Conservation (phyloP, 2,329 filamentous ascomycete species). For the Pseudogymnoascus sp. region DNA sequence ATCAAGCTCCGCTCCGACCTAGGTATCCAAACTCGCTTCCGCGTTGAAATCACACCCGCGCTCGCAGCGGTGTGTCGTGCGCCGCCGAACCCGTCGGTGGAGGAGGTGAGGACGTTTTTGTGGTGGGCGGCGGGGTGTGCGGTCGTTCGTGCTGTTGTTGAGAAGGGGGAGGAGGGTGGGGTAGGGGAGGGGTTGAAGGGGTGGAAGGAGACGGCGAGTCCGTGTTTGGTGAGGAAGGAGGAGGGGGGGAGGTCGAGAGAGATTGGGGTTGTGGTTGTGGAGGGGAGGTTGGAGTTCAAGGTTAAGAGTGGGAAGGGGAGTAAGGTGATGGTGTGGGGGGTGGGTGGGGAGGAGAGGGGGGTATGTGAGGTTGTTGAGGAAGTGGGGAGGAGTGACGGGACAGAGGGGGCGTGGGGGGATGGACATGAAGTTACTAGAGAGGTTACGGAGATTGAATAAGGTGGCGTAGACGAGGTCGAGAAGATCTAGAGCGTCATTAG, state of each 20-base stretch:
- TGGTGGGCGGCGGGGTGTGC: background rate
- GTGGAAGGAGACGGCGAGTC: background rate
- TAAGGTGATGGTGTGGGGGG: conserved; percentile 12
- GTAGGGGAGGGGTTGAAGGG: conserved; percentile 9
- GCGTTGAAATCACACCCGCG: background rate
- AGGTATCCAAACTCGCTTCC: background rate
- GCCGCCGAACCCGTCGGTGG: background rate
- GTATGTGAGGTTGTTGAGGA: conserved; percentile 19
- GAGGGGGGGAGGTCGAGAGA: conserved; percentile 9
- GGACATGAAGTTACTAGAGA: background rate
- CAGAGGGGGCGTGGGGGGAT: background rate
- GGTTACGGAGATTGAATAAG: background rate
- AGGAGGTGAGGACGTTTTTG: background rate
- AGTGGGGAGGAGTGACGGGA: conserved; percentile 17
- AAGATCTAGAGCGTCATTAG: background rate
- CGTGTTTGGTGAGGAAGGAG: background rate
- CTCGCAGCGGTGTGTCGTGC: background rate
- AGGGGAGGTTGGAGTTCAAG: conserved; percentile 17
- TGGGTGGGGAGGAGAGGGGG: conserved; percentile 17
- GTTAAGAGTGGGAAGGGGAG: conserved; percentile 19
- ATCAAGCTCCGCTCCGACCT: conserved; percentile 27
- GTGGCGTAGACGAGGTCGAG: background rate
- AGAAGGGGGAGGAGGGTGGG: background rate
- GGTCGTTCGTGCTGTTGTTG: background rate
- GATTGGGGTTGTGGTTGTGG: conserved; percentile 7